Evolutionary conservation across 164 flowering plant genomes (phyloP).

Genomic region (Liquidambar formosana): DNA sequence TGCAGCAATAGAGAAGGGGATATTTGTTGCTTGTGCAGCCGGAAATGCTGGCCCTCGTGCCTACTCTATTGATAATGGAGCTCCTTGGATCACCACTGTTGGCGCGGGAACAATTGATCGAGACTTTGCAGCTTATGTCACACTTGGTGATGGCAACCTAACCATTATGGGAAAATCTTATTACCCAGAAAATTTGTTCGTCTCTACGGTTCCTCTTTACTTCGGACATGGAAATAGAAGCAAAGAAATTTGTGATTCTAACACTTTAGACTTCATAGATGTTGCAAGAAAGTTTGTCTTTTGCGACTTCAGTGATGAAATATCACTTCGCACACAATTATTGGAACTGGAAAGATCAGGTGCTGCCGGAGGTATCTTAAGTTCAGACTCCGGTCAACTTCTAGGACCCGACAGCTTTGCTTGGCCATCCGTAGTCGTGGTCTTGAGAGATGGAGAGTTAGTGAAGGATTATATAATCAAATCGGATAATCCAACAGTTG

Average conservation of each 20-base stretch:
- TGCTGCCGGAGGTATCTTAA: slow-evolving; percentile 30
- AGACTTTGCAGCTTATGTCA: slow-evolving; percentile 19
- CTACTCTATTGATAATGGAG: slow-evolving; percentile 31
- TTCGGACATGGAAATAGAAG: slow-evolving; percentile 33
- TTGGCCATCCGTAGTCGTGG: slow-evolving; percentile 25
- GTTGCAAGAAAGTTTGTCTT: slow-evolving; percentile 36
- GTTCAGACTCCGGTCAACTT: slow-evolving; percentile 6
- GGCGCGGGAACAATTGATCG: slow-evolving; percentile 43
- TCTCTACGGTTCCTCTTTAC: slow-evolving; percentile 28
- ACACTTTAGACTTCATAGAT: slow-evolving; percentile 26
- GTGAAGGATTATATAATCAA: slow-evolving; percentile 19
- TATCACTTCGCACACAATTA: not conserved
- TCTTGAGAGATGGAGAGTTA: slow-evolving; percentile 18
- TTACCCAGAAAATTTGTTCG: slow-evolving; percentile 31
- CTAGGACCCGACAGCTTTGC: slow-evolving; percentile 13
- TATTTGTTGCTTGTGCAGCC: slow-evolving; percentile 39
- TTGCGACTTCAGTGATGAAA: slow-evolving; percentile 21
- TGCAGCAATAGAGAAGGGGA: slow-evolving; percentile 43
- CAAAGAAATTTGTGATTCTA: slow-evolving; percentile 20
- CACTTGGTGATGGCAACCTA: slow-evolving; percentile 21
- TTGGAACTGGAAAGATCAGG: slow-evolving; percentile 15
- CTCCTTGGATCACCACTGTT: slow-evolving; percentile 51
- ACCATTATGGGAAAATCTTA: slow-evolving; percentile 28
- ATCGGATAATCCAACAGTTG: slow-evolving; percentile 14
- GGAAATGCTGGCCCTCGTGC: slow-evolving; percentile 36